Percentiles rank a stretch among this genome's conserved stretches.
phyloP scores from a whole-genome alignment of 164 flowering plant genomes.

The Tetrastigma voinierianum region DNA sequence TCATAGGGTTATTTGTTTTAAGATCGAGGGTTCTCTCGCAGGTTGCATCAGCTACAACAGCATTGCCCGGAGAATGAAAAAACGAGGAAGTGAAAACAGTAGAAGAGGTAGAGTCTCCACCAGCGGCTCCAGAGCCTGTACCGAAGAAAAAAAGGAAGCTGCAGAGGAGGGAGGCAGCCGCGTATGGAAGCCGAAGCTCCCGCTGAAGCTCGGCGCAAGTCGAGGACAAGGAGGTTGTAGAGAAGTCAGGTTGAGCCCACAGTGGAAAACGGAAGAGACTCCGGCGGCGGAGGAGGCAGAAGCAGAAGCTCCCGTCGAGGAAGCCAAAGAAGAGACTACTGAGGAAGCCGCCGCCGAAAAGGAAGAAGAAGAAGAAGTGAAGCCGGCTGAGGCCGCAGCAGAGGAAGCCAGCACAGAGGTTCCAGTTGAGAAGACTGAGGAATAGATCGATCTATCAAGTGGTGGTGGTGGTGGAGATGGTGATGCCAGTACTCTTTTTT shows the following conservation, averaged over 20 bases:
- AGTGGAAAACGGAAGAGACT: slow-evolving; percentile 6
- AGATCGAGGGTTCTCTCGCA: slow-evolving; percentile 10
- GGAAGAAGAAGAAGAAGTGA: slow-evolving; percentile 10
- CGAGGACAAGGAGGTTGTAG: slow-evolving; percentile 24
- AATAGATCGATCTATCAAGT: slow-evolving; percentile 8
- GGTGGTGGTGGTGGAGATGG: not conserved
- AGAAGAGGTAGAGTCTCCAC: slow-evolving; percentile 17
- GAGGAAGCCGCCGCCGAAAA: slow-evolving; percentile 1
- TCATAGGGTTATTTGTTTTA: too few species aligned
- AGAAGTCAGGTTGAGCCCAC: slow-evolving; percentile 11
- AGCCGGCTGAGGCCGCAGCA: slow-evolving; percentile 16
- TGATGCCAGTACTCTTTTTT: not conserved
- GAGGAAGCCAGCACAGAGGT: slow-evolving; percentile 20
- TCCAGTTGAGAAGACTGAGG: slow-evolving; percentile 37
- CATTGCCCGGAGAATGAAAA: slow-evolving; percentile 31
- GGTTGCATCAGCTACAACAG: slow-evolving; percentile 41
- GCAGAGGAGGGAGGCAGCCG: slow-evolving; percentile 9
- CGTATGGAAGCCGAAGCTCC: slow-evolving; percentile 22
- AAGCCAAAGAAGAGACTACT: slow-evolving; percentile 8
- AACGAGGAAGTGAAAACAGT: slow-evolving; percentile 24
- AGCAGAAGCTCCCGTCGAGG: not conserved
- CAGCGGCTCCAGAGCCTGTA: slow-evolving; percentile 9
- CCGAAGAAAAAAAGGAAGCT: not conserved
- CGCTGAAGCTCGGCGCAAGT: too few species aligned
- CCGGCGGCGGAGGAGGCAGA: slow-evolving; percentile 16